Percentiles rank a stretch among this genome's conserved stretches.
Conservation (phyloP, 495 filamentous ascomycete genomes). For the Articulospora tetracladia region DNA sequence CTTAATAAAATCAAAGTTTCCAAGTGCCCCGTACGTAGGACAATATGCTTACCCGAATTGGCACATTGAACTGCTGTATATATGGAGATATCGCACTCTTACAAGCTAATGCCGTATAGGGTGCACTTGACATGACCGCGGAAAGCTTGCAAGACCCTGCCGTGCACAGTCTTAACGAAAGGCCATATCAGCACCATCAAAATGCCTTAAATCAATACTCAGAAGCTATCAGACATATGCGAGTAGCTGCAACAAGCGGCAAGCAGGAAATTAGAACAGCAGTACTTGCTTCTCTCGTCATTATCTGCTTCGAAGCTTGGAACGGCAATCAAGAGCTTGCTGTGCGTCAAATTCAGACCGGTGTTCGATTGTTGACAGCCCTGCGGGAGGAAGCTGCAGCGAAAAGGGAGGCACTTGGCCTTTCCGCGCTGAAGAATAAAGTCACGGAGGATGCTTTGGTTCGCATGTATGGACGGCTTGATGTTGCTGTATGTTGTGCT, state of each 20-base stretch:
- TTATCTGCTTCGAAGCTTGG: slow-evolving; percentile 16
- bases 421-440: background rate
- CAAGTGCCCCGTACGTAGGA: too few species aligned
- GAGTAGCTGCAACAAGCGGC: background rate
- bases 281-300: slow-evolving; percentile 7
- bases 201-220: background rate
- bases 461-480: background rate
- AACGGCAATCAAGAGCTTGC: slow-evolving; percentile 12
- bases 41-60: too few species aligned
- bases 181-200: background rate
- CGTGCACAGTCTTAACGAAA: background rate
- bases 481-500: background rate
- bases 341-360: slow-evolving; percentile 7
- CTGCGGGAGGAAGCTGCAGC: background rate
- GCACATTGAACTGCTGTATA: too few species aligned
- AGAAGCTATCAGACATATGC: slow-evolving; percentile 10
- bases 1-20: too few species aligned
- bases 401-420: background rate
- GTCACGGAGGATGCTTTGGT: background rate
- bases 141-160: background rate
- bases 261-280: slow-evolving; percentile 3
- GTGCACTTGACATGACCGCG: background rate
- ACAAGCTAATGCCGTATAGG: background rate
- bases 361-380: slow-evolving; percentile 14
- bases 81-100: too few species aligned